phyloP scores from a whole-genome alignment of 2,329 filamentous ascomycete genomes.

The Cladosporium halotolerans region DNA sequence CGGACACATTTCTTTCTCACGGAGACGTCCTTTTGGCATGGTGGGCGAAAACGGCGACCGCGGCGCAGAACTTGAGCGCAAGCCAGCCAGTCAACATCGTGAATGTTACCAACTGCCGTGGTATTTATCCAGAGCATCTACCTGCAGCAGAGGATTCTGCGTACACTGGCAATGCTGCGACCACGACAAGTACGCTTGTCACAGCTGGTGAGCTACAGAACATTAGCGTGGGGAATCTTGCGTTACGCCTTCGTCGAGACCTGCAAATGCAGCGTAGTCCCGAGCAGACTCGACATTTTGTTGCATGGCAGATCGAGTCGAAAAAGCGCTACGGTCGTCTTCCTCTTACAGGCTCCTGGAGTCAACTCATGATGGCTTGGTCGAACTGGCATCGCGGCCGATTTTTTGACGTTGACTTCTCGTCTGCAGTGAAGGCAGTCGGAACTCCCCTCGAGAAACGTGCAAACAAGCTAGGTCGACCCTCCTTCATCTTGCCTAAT shows the following conservation, averaged over 20 bases:
- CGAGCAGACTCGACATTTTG: constrained; percentile 12
- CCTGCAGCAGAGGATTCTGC: constrained; percentile 1
- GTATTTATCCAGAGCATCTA: constrained; percentile 13
- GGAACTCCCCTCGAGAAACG: constrained; percentile 7
- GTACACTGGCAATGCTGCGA: constrained; percentile 4
- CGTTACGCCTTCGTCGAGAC: constrained; percentile 10
- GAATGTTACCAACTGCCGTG: constrained; percentile 26
- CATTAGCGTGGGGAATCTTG: constrained; percentile 5
- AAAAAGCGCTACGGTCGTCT: not conserved
- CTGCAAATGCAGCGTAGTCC: constrained; percentile 9
- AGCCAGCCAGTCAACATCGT: constrained; percentile 18
- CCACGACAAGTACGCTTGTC: not conserved
- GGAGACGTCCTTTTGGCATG: constrained; percentile 25
- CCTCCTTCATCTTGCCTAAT: constrained; percentile 9
- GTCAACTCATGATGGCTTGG: constrained; percentile 3
- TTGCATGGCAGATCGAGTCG: constrained; percentile 10
- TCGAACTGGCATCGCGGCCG: constrained; percentile 16
- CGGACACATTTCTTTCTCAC: constrained; percentile 19
- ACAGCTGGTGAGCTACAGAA: constrained; percentile 2
- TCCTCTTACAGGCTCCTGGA: not conserved
- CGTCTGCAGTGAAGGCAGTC: constrained; percentile 10
- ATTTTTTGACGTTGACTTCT: constrained; percentile 15
- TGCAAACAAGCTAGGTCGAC: constrained; percentile 8
- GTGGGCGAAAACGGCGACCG: constrained; percentile 13
- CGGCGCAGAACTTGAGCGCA: constrained; percentile 10